Evolutionary conservation across 768 basidiomycete species (phyloP), one percentile per base, ranked within the genome.

Genomic region (Leccinellum rugosiceps): DNA sequence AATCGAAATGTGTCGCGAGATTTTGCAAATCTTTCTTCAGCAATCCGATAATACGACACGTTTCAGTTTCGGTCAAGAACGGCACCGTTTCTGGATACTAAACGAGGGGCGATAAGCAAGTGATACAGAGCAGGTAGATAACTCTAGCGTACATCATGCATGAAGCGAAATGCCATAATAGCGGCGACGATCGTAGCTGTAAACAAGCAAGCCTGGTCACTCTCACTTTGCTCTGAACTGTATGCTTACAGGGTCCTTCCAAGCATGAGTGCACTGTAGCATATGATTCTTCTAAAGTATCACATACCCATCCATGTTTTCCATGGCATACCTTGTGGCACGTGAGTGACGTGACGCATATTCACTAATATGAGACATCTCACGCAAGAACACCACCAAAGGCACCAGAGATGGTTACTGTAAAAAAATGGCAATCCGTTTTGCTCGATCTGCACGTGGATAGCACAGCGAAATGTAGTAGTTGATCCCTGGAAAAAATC

Each of bases 391-490:
- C 61, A 25, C 82, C 81, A 47, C 82, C 80, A 67, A 74, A 83
- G 61, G 73, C 70, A 53, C 77, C 84, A n/a, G 83, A 78, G 45
- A 81, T 64, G 2, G 83, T 84, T 13, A 83, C 83, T 28, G 83
- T 83, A 19, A 80, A 80, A 68, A 85, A 85, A 87, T 74, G 6
- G 85, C 83, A 55, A 85, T 78, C 26, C 85, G 79, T 62, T 69
- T 72, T 14, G 81, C 83, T 45, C 84, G 79, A 63, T 87, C 85
- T 52, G 73, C 72, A 34, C 80, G 74, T 11, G 82, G 77, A 65
- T 89, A 83, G 84, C 85, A 87, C 48, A 83, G 67, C 11, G 81
- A 83, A 41, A 84, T 72, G 47, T 74, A 77, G 55, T 78, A 82
- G 1, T 71, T 73, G 52, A 78, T 66, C 1, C 75, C 75, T 0